Conservation (phyloP, 108 stramenopile genomes). For the Skeletonema costatum region DNA sequence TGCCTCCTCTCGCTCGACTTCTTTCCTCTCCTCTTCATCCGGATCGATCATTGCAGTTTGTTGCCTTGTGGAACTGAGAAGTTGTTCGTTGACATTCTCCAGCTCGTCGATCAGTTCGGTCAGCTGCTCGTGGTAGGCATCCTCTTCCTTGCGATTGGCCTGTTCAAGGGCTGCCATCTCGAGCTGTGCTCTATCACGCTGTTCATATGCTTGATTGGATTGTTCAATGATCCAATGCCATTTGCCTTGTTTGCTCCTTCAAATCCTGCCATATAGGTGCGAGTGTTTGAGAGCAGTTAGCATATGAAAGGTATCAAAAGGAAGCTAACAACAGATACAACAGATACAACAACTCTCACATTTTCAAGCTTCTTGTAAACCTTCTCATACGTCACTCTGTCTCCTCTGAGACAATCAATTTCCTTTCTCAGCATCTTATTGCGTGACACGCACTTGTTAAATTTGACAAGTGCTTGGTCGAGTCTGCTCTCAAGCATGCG, state of each 20-base stretch:
- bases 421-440: slow-evolving; percentile 81
- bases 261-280: slow-evolving; percentile 46
- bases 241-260: slow-evolving; percentile 77
- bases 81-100: slow-evolving; percentile 33
- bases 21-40: slow-evolving; percentile 40
- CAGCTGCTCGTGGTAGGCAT: slow-evolving; percentile 76
- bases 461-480: slow-evolving; percentile 89
- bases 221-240: slow-evolving; percentile 88
- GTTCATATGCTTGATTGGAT: slow-evolving; percentile 83
- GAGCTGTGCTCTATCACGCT: slow-evolving; percentile 84
- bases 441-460: slow-evolving; percentile 77
- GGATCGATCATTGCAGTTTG: slow-evolving; percentile 28
- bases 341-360: slow-evolving; percentile 18
- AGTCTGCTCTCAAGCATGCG: slow-evolving; percentile 81
- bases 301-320: background rate
- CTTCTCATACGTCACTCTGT: slow-evolving; percentile 84
- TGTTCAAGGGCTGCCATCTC: slow-evolving; percentile 87
- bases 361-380: slow-evolving; percentile 83
- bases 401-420: slow-evolving; percentile 83
- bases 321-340: background rate
- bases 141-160: slow-evolving; percentile 76
- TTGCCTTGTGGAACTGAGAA: slow-evolving; percentile 24
- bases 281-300: background rate
- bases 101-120: slow-evolving; percentile 55
- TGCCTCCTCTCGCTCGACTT: slow-evolving; percentile 26